phyloP scores from a whole-genome alignment of 139 green algal species.

The Monoraphidium neglectum region DNA sequence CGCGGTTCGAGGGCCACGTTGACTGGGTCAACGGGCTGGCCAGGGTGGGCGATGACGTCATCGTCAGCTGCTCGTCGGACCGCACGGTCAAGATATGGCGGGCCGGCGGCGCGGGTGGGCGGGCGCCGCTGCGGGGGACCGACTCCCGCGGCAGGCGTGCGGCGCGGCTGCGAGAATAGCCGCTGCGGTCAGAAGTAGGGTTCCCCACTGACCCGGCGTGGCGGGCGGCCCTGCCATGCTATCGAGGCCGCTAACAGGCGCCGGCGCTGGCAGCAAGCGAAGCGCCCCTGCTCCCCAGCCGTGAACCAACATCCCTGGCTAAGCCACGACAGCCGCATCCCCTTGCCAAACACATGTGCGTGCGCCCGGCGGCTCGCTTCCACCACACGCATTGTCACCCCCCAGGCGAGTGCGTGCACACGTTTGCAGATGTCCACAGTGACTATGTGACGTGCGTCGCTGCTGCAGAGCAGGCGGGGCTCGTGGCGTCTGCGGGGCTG shows the following conservation, averaged over 20 bases:
- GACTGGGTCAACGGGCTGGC: constrained; percentile 76
- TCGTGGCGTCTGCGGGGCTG: constrained; percentile 61
- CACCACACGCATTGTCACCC: constrained; percentile 20
- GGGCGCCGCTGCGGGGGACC: too few species aligned
- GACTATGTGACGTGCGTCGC: constrained; percentile 70
- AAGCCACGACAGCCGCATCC: too few species aligned
- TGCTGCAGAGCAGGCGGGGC: constrained; percentile 4
- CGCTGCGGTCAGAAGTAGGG: too few species aligned
- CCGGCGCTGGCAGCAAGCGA: too few species aligned
- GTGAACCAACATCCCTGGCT: too few species aligned
- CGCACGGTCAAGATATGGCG: constrained; percentile 63
- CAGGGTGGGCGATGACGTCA: constrained; percentile 40
- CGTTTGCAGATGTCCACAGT: constrained; percentile 28
- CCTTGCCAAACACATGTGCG: too few species aligned
- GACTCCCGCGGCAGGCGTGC: too few species aligned
- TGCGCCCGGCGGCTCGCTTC: constrained; percentile 8
- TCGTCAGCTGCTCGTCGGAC: constrained; percentile 66
- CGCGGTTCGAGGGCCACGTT: constrained; percentile 61
- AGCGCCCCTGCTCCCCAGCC: too few species aligned
- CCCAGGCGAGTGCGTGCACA: neutral
- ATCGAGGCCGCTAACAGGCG: too few species aligned
- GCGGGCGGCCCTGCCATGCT: too few species aligned
- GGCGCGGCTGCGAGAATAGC: too few species aligned
- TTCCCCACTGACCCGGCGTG: too few species aligned
- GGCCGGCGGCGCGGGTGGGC: constrained; percentile 7